phyloP scores from a whole-genome alignment of 345 rosid species.

The Erucastrum elatum region DNA sequence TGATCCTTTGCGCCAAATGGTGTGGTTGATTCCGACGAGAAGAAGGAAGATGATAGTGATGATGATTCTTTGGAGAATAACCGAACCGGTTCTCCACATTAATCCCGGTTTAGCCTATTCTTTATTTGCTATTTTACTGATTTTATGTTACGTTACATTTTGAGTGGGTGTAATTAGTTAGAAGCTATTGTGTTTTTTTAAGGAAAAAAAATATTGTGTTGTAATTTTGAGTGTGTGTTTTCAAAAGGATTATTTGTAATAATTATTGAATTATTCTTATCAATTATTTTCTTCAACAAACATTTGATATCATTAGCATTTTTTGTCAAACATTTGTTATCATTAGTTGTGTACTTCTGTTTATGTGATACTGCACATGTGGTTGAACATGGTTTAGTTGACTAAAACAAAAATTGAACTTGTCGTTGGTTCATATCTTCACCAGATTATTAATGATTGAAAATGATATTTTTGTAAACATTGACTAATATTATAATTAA shows the following conservation, averaged over 20 bases:
- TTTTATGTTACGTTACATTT: slow-evolving; percentile 6
- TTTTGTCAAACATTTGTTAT: neutral
- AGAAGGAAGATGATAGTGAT: slow-evolving; percentile 19
- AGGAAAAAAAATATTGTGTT: neutral
- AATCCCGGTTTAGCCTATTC: slow-evolving; percentile 27
- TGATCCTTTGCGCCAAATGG: slow-evolving; percentile 78
- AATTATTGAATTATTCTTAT: slow-evolving; percentile 34
- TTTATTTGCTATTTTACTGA: neutral
- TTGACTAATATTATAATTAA: slow-evolving; percentile 1
- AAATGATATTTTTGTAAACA: neutral
- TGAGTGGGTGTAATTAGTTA: neutral
- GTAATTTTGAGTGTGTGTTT: slow-evolving; percentile 28
- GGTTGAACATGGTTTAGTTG: slow-evolving; percentile 27
- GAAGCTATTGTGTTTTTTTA: neutral
- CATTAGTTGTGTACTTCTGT: neutral
- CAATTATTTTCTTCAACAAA: slow-evolving; percentile 28
- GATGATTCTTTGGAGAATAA: slow-evolving; percentile 11
- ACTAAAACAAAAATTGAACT: neutral
- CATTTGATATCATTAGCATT: neutral
- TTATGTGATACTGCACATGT: slow-evolving; percentile 24
- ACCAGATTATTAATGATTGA: slow-evolving; percentile 31
- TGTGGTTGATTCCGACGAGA: slow-evolving; percentile 47
- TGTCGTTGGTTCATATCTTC: slow-evolving; percentile 21
- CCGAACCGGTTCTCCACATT: slow-evolving; percentile 29
- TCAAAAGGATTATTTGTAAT: slow-evolving; percentile 35